phyloP scores from a whole-genome alignment of 139 green algal species.

The Picochlorum costavermella region DNA sequence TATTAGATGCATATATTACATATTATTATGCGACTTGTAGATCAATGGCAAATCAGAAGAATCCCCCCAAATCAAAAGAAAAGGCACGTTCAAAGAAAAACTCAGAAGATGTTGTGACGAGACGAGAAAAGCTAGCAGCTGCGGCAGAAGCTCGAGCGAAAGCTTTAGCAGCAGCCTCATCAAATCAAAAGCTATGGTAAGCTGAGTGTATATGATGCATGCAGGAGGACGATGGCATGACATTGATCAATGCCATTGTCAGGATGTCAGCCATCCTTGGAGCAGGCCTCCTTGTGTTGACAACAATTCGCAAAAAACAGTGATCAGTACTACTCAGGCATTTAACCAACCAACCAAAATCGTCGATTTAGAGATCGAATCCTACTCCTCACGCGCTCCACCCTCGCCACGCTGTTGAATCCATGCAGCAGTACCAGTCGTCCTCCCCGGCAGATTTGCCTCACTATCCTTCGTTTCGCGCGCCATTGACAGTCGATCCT shows the following conservation, averaged over 20 bases:
- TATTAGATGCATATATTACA: too few species aligned
- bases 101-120: constrained; percentile 34
- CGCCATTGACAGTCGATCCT: background rate
- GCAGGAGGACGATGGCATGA: constrained; percentile 1
- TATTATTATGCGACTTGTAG: too few species aligned
- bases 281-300: constrained; percentile 1
- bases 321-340: too few species aligned
- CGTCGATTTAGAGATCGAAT: too few species aligned
- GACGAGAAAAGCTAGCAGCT: constrained; percentile 55
- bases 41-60: background rate
- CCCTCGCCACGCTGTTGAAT: constrained; percentile 27
- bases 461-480: background rate
- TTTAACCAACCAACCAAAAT: too few species aligned
- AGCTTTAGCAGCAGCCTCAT: constrained; percentile 38
- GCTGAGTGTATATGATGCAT: background rate
- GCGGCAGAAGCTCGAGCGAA: constrained; percentile 68
- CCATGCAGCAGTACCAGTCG: constrained; percentile 35
- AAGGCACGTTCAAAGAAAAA: constrained; percentile 14
- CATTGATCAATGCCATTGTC: constrained; percentile 3
- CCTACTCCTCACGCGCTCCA: background rate
- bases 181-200: constrained; percentile 37
- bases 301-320: background rate
- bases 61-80: background rate
- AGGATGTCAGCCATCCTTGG: constrained; percentile 15
- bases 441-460: constrained; percentile 18